phyloP scores from a whole-genome alignment of 106 monocot species.

The Acorus gramineus region DNA sequence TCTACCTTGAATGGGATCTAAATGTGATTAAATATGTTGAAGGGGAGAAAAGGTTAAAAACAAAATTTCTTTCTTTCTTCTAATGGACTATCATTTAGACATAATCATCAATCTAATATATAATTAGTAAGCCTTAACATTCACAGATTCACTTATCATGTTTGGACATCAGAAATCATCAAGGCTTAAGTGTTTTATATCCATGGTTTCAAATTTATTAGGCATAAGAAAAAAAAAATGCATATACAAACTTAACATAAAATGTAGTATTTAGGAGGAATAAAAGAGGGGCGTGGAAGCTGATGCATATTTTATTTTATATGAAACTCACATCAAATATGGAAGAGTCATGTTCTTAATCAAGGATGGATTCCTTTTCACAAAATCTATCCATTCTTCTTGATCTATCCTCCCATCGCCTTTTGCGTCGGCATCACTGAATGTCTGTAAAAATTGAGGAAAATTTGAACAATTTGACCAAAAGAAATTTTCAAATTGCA shows the following conservation, averaged over 20 bases:
- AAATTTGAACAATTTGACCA: background rate
- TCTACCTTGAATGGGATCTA: no score
- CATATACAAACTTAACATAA: background rate
- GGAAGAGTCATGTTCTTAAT: constrained; percentile 77
- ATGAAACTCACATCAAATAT: constrained; percentile 42
- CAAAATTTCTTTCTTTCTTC: no score
- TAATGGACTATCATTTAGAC: no score
- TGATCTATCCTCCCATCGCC: constrained; percentile 35
- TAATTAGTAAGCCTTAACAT: no score
- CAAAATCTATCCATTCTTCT: constrained; percentile 59
- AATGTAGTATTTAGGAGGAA: background rate
- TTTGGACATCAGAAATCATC: no score
- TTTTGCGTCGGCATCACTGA: constrained; percentile 24
- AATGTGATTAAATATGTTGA: no score
- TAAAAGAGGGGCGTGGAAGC: background rate
- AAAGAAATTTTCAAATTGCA: background rate
- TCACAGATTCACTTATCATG: no score
- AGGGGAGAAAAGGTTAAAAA: no score
- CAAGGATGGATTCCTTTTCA: constrained; percentile 37
- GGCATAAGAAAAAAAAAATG: no score
- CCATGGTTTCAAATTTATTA: no score
- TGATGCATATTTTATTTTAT: background rate
- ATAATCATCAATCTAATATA: no score
- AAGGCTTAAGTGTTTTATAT: no score
- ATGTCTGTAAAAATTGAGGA: constrained; percentile 18